phyloP scores from a whole-genome alignment of 176 grass and related monocot genomes.

The Oryza glumipatula region DNA sequence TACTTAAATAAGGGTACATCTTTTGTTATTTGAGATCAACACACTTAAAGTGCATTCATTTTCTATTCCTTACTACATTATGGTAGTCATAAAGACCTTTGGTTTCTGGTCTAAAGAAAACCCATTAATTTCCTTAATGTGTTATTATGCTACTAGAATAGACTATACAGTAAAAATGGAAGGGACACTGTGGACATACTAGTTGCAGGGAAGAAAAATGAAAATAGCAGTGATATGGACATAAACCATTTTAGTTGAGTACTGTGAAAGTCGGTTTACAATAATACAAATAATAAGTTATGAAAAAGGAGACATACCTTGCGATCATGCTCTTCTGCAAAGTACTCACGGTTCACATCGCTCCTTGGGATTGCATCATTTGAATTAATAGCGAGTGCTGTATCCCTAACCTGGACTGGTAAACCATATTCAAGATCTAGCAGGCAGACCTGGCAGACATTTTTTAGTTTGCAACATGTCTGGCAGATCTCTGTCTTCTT shows the following conservation, averaged over 20 bases:
- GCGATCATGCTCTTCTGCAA: conserved; percentile 97
- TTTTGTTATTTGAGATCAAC: background rate
- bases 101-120: background rate
- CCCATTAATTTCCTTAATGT: background rate
- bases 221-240: background rate
- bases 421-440: conserved; percentile 97
- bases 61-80: background rate
- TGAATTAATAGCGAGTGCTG: conserved; percentile 78
- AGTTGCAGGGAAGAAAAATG: background rate
- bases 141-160: background rate
- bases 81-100: background rate
- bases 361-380: conserved; percentile 95
- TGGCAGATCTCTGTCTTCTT: conserved; percentile 99
- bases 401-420: conserved; percentile 92
- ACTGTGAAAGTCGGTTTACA: background rate
- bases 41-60: background rate
- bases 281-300: background rate
- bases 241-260: background rate
- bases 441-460: conserved; percentile 96
- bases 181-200: background rate
- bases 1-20: background rate
- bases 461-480: conserved; percentile 98
- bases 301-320: conserved; percentile 62
- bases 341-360: conserved; percentile 93
- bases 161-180: background rate